phyloP scores from a whole-genome alignment of 1,284 basidiomycete genomes.

The Puccinia coronata region DNA sequence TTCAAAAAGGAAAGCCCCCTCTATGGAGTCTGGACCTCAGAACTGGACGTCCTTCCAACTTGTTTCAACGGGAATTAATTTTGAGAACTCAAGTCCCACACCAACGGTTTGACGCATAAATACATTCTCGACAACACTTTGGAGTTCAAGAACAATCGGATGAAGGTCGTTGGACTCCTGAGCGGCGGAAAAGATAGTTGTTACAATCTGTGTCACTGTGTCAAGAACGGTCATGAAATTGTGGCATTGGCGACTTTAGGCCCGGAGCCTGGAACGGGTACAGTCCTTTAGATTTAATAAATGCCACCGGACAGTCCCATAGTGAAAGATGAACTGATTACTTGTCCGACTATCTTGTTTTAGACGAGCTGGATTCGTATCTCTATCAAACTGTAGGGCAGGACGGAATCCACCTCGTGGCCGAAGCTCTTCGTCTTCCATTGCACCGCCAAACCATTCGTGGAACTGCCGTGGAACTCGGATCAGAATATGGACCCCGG shows the following conservation, averaged over 20 bases:
- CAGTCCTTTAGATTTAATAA: too few relatives aligned
- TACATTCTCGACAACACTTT: too few relatives aligned
- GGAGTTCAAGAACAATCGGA: constrained; percentile 56
- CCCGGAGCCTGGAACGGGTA: constrained; percentile 81
- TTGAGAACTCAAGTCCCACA: too few relatives aligned
- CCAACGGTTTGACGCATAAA: too few relatives aligned
- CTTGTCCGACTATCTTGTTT: not conserved
- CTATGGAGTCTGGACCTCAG: too few relatives aligned
- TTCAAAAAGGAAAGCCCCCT: too few relatives aligned
- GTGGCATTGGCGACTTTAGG: constrained; percentile 85
- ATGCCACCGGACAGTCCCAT: too few relatives aligned
- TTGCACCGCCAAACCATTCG: constrained; percentile 78
- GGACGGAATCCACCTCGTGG: constrained; percentile 84
- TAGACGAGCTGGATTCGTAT: constrained; percentile 98
- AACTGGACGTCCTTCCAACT: too few relatives aligned
- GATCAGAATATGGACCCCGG: constrained; percentile 69
- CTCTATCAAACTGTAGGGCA: constrained; percentile 98
- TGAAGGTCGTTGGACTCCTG: constrained; percentile 93
- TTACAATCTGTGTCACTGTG: constrained; percentile 90
- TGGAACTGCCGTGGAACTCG: constrained; percentile 78
- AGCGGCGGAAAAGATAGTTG: constrained; percentile 98
- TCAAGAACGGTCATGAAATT: constrained; percentile 81
- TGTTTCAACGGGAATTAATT: too few relatives aligned
- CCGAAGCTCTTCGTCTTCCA: constrained; percentile 79
- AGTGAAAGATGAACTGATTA: not conserved